phyloP scores from a whole-genome alignment of 352 stramenopile genomes.

The Pythium scleroteichum region DNA sequence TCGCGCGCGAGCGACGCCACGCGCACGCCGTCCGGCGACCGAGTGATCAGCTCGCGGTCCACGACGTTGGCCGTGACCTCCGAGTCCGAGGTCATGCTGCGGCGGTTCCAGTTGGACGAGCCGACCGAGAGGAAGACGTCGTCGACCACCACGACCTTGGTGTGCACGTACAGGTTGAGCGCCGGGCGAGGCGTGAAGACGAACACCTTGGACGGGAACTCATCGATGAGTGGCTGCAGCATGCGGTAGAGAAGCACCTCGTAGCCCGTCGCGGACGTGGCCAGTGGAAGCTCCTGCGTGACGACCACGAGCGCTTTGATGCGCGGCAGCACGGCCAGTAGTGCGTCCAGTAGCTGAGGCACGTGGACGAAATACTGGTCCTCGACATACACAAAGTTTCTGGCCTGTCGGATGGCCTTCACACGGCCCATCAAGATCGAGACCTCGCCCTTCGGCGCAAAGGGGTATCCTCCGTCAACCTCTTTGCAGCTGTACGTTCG shows the following conservation, averaged over 20 bases:
- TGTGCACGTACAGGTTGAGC: slow-evolving; percentile 54
- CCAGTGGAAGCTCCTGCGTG: slow-evolving; percentile 21
- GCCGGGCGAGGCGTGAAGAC: slow-evolving; percentile 22
- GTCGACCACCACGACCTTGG: slow-evolving; percentile 47
- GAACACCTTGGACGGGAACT: slow-evolving; percentile 41
- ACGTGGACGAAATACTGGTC: slow-evolving; percentile 47
- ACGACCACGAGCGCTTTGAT: slow-evolving; percentile 35
- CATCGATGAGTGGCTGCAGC: slow-evolving; percentile 31
- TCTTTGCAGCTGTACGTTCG: slow-evolving; percentile 41
- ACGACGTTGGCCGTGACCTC: slow-evolving; percentile 26
- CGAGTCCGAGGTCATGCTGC: slow-evolving; percentile 37
- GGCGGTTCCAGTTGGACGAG: slow-evolving; percentile 35
- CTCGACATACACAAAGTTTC: slow-evolving; percentile 45
- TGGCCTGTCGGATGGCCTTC: slow-evolving; percentile 34
- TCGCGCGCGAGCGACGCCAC: slow-evolving; percentile 15
- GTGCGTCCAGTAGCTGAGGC: slow-evolving; percentile 22
- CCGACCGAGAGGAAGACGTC: slow-evolving; percentile 33
- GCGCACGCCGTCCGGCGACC: slow-evolving; percentile 13
- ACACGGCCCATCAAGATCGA: slow-evolving; percentile 30
- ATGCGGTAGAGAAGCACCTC: slow-evolving; percentile 39
- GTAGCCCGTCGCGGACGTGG: slow-evolving; percentile 30
- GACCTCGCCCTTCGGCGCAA: slow-evolving; percentile 31
- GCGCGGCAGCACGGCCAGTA: slow-evolving; percentile 26
- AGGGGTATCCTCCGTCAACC: slow-evolving; percentile 24
- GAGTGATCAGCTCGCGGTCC: not conserved